These are phyloP conservation scores for Acer negundo DNA, from an alignment of 345 rosid species.

Conservation along the genomic window DNA sequence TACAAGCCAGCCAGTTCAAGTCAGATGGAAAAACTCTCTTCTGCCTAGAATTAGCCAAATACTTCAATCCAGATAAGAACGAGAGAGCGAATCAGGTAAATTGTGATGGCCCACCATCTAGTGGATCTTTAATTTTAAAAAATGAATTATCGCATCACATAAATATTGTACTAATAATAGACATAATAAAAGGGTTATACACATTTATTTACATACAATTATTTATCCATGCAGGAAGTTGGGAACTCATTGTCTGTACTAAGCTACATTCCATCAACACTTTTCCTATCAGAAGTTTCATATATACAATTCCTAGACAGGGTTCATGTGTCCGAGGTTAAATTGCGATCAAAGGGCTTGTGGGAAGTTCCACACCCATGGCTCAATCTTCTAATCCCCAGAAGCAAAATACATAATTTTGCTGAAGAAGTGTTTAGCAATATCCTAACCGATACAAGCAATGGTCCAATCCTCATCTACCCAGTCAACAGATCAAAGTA, in stretches of 20 bases:
- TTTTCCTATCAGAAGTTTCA: conserved; percentile 71
- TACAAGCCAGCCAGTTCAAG: conserved; percentile 73
- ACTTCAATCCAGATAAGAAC: conserved; percentile 48
- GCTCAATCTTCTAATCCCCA: conserved; percentile 94
- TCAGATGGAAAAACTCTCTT: conserved; percentile 77
- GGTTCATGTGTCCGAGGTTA: conserved; percentile 84
- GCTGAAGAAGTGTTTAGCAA: conserved; percentile 77
- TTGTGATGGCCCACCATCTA: conserved; percentile 18
- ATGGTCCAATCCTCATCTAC: conserved; percentile 89
- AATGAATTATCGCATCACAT: background rate
- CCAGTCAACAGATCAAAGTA: conserved; percentile 95
- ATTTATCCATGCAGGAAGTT: conserved; percentile 62
- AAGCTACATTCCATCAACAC: conserved; percentile 70
- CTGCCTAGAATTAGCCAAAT: conserved; percentile 89
- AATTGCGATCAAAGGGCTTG: conserved; percentile 77
- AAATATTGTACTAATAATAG: background rate
- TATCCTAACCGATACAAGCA: conserved; percentile 80
- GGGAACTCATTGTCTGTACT: conserved; percentile 53
- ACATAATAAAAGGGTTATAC: background rate
- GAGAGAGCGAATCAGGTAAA: conserved; percentile 57
- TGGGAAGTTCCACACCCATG: conserved; percentile 99
- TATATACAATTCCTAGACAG: conserved; percentile 86
- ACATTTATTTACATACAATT: conserved; percentile 5
- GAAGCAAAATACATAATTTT: conserved; percentile 63
- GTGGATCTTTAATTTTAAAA: background rate